Evolutionary conservation across 2,329 filamentous ascomycete species (phyloP), one percentile per base, ranked within the genome.

Genomic region (Aspergillus arachidicola): DNA sequence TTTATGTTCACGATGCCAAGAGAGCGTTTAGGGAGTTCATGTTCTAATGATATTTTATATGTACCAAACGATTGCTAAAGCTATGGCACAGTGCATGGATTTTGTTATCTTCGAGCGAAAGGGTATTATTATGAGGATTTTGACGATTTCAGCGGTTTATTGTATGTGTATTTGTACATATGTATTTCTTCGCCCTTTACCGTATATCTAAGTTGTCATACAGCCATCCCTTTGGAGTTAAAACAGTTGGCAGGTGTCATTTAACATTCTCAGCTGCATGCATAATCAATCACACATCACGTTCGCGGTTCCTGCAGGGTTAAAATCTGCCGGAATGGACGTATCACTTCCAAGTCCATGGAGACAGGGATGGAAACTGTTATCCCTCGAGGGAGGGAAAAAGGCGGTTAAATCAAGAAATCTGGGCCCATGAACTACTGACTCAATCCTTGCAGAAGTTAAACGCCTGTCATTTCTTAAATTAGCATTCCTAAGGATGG

Each of bases 1-100:
- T 45, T 46, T 54, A 58, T 61, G 60, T 48, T 54, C 56, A 61
- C 46, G 51, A 61, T 61, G 36, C 55, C 46, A 61, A 61, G 59
- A 43, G 48, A 56, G 54, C 45, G 30, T 43, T 43, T 21, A 21
- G 30, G 34, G 4, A 6, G n/a, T 46, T n/a, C 30, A 26, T 46
- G 21, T 38, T 55, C 14, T 38, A 34, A 38, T 38, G 32, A 51
- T 55, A 36, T 55, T 26, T 23, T 16, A 23, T 55, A 5, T 38
- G 21, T 38, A 26, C 36, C 51, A 19, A 26, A 34, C 36, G 32
- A 26, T 23, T 55, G 19, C 21, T 4, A 14, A 14, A 34, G 32
- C 51, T 38, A 10, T 19, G 51, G 32, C 32, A 32, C 51, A 12
- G 21, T 16, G n/a, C 30, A 32, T 51, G 16, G 28, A 28, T 51